phyloP scores from a whole-genome alignment of 2,329 filamentous ascomycete species.

The Orbilia brochopaga region DNA sequence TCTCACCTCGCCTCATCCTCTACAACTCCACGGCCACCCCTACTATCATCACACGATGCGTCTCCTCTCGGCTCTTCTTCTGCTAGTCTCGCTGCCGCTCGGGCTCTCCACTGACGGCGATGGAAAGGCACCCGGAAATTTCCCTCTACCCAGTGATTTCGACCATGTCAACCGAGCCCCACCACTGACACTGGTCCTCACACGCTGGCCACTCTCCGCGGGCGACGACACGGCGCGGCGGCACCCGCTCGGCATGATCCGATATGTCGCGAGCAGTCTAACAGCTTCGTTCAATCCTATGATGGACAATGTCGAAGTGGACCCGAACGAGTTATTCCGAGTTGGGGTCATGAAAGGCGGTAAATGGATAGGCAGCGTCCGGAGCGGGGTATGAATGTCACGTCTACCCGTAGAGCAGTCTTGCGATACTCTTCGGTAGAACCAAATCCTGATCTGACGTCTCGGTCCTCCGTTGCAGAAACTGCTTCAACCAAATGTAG shows the following conservation, averaged over 20 bases:
- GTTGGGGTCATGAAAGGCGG: slow-evolving; percentile 35
- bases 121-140: slow-evolving; percentile 18
- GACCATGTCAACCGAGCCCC: slow-evolving; percentile 43
- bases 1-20: slow-evolving; percentile 1
- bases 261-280: slow-evolving; percentile 26
- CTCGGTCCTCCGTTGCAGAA: slow-evolving; percentile 9
- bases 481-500: slow-evolving; percentile 22
- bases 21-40: slow-evolving; percentile 3
- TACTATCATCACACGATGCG: slow-evolving; percentile 35
- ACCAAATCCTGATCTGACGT: slow-evolving; percentile 6
- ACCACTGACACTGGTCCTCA: slow-evolving; percentile 32
- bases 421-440: neutral
- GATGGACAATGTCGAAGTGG: neutral
- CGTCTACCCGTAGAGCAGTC: neutral
- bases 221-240: slow-evolving; percentile 16
- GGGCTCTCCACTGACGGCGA: slow-evolving; percentile 10
- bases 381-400: slow-evolving; percentile 22
- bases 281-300: slow-evolving; percentile 31
- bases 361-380: slow-evolving; percentile 38
- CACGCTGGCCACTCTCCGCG: slow-evolving; percentile 39
- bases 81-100: slow-evolving; percentile 27
- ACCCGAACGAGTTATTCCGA: slow-evolving; percentile 20
- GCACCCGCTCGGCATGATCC: slow-evolving; percentile 38
- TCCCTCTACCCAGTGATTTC: slow-evolving; percentile 38
- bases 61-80: slow-evolving; percentile 23